phyloP scores from a whole-genome alignment of 345 rosid genomes.

The Acer campestre region DNA sequence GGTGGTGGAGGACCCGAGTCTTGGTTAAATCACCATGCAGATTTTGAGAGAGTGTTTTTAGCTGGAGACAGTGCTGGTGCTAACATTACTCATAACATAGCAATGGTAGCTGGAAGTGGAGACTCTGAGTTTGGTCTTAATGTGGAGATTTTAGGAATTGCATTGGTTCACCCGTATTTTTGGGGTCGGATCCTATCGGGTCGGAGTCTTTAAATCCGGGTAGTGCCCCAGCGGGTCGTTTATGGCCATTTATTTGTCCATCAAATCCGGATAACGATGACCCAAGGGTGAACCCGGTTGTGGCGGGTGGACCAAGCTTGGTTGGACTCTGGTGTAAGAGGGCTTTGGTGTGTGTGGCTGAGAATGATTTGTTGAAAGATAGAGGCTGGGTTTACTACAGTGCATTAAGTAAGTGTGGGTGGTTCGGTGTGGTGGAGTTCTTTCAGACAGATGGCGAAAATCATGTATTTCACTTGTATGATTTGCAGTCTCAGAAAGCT shows the following conservation, averaged over 20 bases:
- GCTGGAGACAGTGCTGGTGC: constrained; percentile 56
- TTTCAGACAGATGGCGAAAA: constrained; percentile 43
- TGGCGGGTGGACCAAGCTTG: constrained; percentile 43
- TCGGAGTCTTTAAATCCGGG: constrained; percentile 35
- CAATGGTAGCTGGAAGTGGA: constrained; percentile 35
- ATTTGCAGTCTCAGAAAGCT: constrained; percentile 37
- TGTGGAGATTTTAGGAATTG: constrained; percentile 34
- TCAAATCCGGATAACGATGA: constrained; percentile 51
- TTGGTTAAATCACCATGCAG: constrained; percentile 43
- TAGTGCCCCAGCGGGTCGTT: constrained; percentile 25
- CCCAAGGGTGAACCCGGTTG: constrained; percentile 56
- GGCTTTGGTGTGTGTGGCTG: constrained; percentile 55
- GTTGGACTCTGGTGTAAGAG: constrained; percentile 39
- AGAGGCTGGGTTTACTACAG: constrained; percentile 49
- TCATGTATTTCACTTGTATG: constrained; percentile 45
- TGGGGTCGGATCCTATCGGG: constrained; percentile 53
- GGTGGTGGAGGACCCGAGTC: constrained; percentile 31
- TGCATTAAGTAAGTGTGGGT: constrained; percentile 43
- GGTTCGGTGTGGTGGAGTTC: constrained; percentile 52
- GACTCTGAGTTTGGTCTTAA: constrained; percentile 26
- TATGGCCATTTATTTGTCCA: constrained; percentile 56
- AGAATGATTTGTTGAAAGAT: constrained; percentile 50
- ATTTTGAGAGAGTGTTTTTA: constrained; percentile 36
- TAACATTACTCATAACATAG: constrained; percentile 54
- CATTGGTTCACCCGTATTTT: constrained; percentile 50